Conservation (phyloP, 306 rosid genomes). For the Casuarina equisetifolia region DNA sequence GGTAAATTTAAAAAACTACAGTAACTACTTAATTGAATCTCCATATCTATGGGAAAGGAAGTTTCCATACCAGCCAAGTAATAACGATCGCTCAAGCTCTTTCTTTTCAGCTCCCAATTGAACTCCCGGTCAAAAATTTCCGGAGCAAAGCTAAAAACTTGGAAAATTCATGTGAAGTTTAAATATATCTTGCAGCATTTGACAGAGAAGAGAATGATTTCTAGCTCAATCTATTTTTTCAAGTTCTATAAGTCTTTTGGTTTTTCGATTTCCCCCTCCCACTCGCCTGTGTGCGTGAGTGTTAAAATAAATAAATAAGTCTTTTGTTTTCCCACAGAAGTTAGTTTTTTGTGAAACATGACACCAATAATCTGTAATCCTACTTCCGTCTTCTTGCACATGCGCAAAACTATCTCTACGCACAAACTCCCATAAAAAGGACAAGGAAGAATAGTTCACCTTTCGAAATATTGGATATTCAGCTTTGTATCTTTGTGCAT, state of each 20-base stretch:
- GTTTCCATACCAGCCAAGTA: no score
- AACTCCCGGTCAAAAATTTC: no score
- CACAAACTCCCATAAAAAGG: not conserved
- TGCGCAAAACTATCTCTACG: not conserved
- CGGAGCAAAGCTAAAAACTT: no score
- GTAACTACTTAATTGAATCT: no score
- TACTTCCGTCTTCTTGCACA: not conserved
- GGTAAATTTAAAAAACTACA: slow-evolving; percentile 1
- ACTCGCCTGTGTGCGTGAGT: no score
- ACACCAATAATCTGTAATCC: not conserved
- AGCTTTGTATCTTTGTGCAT: slow-evolving; percentile 76
- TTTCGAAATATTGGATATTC: slow-evolving; percentile 87
- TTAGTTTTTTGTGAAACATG: not conserved
- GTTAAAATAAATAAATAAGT: no score
- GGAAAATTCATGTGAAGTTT: no score
- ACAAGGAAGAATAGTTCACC: slow-evolving; percentile 35
- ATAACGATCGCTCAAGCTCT: no score
- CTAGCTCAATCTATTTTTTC: not conserved
- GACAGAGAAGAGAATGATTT: not conserved
- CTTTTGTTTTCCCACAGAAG: not conserved
- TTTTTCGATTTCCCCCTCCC: no score
- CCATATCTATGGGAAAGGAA: no score
- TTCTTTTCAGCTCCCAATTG: no score
- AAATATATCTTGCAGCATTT: no score
- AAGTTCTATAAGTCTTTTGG: not conserved